Evolutionary conservation across 306 rosid species (phyloP).

Genomic region (Senna siamea): DNA sequence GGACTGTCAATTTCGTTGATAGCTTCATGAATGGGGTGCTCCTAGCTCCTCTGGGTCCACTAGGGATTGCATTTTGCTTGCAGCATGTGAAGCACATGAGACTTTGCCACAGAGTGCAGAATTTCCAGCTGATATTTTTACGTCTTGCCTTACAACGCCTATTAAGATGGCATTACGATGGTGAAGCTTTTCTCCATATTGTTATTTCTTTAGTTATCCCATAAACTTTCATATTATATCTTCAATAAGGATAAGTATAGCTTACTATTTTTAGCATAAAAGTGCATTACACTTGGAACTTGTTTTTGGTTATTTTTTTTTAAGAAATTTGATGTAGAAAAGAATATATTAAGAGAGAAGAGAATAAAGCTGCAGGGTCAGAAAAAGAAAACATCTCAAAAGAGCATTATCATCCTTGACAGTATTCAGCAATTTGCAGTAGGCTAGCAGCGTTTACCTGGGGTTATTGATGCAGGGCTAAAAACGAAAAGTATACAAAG

Average conservation of each 20-base stretch:
- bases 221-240: slow-evolving; percentile 20
- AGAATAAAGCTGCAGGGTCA: neutral
- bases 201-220: slow-evolving; percentile 23
- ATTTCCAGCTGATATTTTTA: slow-evolving; percentile 97
- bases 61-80: slow-evolving; percentile 97
- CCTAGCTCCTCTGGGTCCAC: slow-evolving; percentile 73
- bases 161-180: slow-evolving; percentile 98
- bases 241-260: neutral
- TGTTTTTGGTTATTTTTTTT: neutral
- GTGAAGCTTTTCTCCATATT: slow-evolving; percentile 55
- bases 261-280: neutral
- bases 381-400: neutral
- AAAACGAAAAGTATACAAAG: neutral
- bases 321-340: neutral
- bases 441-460: too few relatives aligned
- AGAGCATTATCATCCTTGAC: neutral
- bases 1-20: slow-evolving; percentile 35
- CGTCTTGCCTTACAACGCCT: slow-evolving; percentile 98
- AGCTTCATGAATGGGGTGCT: slow-evolving; percentile 86
- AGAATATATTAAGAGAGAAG: neutral
- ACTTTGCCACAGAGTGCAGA: slow-evolving; percentile 98
- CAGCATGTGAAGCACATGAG: slow-evolving; percentile 96
- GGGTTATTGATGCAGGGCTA: neutral
- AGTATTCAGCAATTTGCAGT: neutral
- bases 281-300: neutral